Percentiles rank a stretch among this genome's conserved stretches.
Evolutionary conservation across 257 asterid species (phyloP).

Genomic region (Jacaranda mimosifolia): DNA sequence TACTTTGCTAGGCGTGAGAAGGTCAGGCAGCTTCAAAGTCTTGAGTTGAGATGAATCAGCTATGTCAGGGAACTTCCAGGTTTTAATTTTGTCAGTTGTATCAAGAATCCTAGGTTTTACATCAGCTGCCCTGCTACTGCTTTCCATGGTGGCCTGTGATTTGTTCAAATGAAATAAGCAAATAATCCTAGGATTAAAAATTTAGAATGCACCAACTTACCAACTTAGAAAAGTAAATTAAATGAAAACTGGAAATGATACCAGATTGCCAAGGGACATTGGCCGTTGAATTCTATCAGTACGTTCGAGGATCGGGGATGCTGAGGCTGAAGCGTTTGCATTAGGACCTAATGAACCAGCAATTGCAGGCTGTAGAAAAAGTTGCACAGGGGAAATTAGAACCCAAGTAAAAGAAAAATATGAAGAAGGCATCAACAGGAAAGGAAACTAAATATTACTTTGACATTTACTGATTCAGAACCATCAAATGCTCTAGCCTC

Average conservation of each 20-base stretch:
- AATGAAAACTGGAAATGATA: conserved; percentile 32
- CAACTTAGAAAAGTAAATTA: conserved; percentile 2
- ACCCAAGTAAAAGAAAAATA: conserved; percentile 24
- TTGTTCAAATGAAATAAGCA: conserved; percentile 34
- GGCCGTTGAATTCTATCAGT: conserved; percentile 70
- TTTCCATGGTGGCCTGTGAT: conserved; percentile 61
- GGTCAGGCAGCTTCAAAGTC: conserved; percentile 66
- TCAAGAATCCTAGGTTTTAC: conserved; percentile 70
- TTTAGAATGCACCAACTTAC: background rate
- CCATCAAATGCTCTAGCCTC: conserved; percentile 82
- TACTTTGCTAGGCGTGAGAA: conserved; percentile 74
- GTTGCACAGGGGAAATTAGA: conserved; percentile 21
- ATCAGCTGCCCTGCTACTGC: conserved; percentile 60
- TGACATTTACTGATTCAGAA: conserved; percentile 75
- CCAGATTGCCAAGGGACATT: conserved; percentile 82
- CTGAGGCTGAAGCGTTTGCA: conserved; percentile 60
- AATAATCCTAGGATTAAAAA: background rate
- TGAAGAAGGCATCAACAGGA: background rate
- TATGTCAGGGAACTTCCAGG: conserved; percentile 71
- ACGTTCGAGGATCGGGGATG: conserved; percentile 67
- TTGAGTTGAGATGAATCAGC: conserved; percentile 61
- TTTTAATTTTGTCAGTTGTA: conserved; percentile 53
- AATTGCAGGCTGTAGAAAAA: conserved; percentile 66
- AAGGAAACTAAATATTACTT: conserved; percentile 48
- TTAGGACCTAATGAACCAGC: conserved; percentile 72